These are phyloP conservation scores for Cicer cuneatum DNA, from an alignment of 306 rosid species.

Conservation along the genomic window DNA sequence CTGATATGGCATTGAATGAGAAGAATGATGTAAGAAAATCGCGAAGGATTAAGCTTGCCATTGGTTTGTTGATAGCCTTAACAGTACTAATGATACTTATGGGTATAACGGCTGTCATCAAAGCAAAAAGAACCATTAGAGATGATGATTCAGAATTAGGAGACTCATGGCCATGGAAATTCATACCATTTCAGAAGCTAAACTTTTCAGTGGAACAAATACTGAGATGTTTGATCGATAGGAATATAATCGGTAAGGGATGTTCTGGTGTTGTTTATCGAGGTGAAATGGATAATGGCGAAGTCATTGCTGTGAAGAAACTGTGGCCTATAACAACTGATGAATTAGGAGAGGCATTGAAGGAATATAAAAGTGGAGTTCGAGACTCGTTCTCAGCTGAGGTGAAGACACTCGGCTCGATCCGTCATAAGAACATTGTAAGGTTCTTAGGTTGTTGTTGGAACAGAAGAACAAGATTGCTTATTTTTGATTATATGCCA, in stretches of 20 bases:
- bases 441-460: slow-evolving; percentile 85
- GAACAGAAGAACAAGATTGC: slow-evolving; percentile 76
- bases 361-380: slow-evolving; percentile 69
- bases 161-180: slow-evolving; percentile 89
- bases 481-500: slow-evolving; percentile 92
- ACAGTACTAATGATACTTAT: slow-evolving; percentile 70
- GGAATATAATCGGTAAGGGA: slow-evolving; percentile 88
- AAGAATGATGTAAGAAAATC: slow-evolving; percentile 52
- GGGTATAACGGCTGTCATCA: slow-evolving; percentile 82
- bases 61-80: slow-evolving; percentile 70
- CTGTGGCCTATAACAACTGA: slow-evolving; percentile 77
- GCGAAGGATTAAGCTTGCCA: slow-evolving; percentile 69
- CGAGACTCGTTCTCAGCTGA: slow-evolving; percentile 87
- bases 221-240: slow-evolving; percentile 71
- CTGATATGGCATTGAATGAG: slow-evolving; percentile 50
- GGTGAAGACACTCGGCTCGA: slow-evolving; percentile 82
- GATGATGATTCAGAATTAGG: slow-evolving; percentile 84
- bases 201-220: slow-evolving; percentile 77
- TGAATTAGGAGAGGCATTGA: slow-evolving; percentile 49
- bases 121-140: slow-evolving; percentile 61
- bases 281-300: slow-evolving; percentile 74
- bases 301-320: slow-evolving; percentile 93
- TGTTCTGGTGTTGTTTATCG: slow-evolving; percentile 92
- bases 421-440: slow-evolving; percentile 94
- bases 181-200: slow-evolving; percentile 94